Percentiles rank a stretch among this genome's conserved stretches.
These are phyloP conservation scores for Dactylellina leptospora DNA, from an alignment of 2,329 filamentous ascomycete genomes.

Conservation along the genomic window DNA sequence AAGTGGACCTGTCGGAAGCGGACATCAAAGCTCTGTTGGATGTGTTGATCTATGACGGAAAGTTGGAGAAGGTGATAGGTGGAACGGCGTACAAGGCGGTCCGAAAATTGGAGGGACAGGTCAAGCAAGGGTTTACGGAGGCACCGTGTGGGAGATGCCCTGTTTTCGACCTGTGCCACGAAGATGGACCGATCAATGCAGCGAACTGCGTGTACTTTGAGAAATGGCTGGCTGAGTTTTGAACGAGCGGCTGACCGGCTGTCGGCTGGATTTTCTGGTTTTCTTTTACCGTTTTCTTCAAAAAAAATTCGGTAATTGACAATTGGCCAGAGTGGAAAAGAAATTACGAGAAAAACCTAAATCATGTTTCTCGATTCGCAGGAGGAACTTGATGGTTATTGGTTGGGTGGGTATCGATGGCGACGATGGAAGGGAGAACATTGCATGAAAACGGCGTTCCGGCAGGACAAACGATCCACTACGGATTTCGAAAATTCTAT, in stretches of 20 bases:
- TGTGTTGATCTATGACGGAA: conserved; percentile 86
- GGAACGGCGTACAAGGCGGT: conserved; percentile 60
- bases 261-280: background rate
- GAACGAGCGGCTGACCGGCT: background rate
- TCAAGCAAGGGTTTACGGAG: conserved; percentile 80
- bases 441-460: conserved; percentile 32
- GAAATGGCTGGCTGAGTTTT: conserved; percentile 72
- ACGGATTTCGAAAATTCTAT: no score
- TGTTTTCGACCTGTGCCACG: conserved; percentile 89
- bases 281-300: background rate
- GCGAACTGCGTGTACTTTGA: conserved; percentile 91
- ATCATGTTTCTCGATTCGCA: conserved; percentile 1
- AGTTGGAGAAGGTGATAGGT: conserved; percentile 71
- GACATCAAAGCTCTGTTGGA: conserved; percentile 88
- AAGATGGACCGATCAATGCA: conserved; percentile 88
- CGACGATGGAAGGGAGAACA: conserved; percentile 19
- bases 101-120: conserved; percentile 56
- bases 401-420: background rate
- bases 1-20: conserved; percentile 64
- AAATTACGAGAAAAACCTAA: conserved; percentile 2
- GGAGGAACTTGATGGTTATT: background rate
- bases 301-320: background rate
- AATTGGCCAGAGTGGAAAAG: background rate
- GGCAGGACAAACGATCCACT: conserved; percentile 2
- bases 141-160: conserved; percentile 91